Conservation (phyloP, 1,284 basidiomycete species). For the Baeospora myosura region DNA sequence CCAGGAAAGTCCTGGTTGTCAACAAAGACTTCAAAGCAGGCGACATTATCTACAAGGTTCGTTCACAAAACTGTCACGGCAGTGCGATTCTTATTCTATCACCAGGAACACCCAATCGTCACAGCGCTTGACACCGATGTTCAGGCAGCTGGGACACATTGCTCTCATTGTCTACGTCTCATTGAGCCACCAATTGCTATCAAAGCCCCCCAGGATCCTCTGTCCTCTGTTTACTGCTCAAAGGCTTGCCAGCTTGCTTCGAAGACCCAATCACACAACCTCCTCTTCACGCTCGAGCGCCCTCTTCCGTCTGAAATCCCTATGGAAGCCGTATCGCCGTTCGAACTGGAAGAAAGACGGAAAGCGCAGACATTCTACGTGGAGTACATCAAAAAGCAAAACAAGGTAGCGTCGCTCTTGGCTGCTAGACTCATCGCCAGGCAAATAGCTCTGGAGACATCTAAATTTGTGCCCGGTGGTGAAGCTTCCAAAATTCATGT, state of each 20-base stretch:
- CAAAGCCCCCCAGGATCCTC: slow-evolving; percentile 39
- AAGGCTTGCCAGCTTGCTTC: slow-evolving; percentile 51
- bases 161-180: slow-evolving; percentile 61
- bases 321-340: slow-evolving; percentile 22
- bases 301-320: slow-evolving; percentile 50
- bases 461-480: slow-evolving; percentile 39
- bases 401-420: slow-evolving; percentile 43
- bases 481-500: slow-evolving; percentile 13
- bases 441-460: slow-evolving; percentile 59
- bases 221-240: slow-evolving; percentile 65
- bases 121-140: slow-evolving; percentile 64
- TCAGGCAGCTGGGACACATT: slow-evolving; percentile 56
- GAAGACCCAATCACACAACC: slow-evolving; percentile 51
- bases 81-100: slow-evolving; percentile 4
- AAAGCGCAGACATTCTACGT: slow-evolving; percentile 53
- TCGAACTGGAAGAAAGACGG: slow-evolving; percentile 37
- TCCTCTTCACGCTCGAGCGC: slow-evolving; percentile 63
- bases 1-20: slow-evolving; percentile 54
- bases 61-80: neutral
- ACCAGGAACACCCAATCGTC: slow-evolving; percentile 65
- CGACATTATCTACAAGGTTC: slow-evolving; percentile 69
- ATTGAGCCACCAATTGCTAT: slow-evolving; percentile 41
- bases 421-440: slow-evolving; percentile 65
- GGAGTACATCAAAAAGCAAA: slow-evolving; percentile 43
- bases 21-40: slow-evolving; percentile 61